These are phyloP conservation scores for Leucaena leucocephala DNA, from an alignment of 306 rosid genomes.

Conservation along the genomic window DNA sequence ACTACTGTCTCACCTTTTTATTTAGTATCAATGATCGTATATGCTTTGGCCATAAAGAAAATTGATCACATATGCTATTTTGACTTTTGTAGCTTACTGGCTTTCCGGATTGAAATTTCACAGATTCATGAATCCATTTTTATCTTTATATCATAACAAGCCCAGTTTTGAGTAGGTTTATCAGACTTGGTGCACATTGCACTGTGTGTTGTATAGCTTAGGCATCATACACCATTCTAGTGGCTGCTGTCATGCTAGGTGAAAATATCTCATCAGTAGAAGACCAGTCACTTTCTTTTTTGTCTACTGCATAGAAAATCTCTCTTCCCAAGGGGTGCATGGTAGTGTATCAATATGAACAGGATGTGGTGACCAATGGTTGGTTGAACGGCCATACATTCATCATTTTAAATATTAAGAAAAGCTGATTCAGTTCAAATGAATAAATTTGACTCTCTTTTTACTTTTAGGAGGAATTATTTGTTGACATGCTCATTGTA, in stretches of 20 bases:
- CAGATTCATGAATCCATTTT: not conserved
- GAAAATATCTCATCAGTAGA: conserved; percentile 2
- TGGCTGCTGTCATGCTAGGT: not conserved
- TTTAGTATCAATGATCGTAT: conserved; percentile 7
- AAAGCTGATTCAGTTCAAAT: not conserved
- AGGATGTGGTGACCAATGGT: not conserved
- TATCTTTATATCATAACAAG: not conserved
- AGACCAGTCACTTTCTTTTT: not conserved
- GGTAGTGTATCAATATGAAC: not conserved
- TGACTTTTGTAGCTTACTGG: not conserved
- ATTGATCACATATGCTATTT: not conserved
- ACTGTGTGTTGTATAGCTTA: not conserved
- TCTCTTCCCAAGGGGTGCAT: not conserved
- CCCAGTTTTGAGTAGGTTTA: not conserved
- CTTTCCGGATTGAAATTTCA: not conserved
- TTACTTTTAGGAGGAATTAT: not conserved
- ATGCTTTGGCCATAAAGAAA: not conserved
- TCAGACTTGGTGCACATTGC: not conserved
- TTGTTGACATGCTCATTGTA: conserved; percentile 5
- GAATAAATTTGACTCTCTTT: not conserved
- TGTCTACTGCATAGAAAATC: not conserved
- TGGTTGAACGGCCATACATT: not conserved
- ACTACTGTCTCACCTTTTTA: conserved; percentile 10
- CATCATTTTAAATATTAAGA: not conserved
- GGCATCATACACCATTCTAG: not conserved